Evolutionary conservation across 176 grass and related monocot genomes (phyloP).

Genomic region (Echinochloa phyllopogon): DNA sequence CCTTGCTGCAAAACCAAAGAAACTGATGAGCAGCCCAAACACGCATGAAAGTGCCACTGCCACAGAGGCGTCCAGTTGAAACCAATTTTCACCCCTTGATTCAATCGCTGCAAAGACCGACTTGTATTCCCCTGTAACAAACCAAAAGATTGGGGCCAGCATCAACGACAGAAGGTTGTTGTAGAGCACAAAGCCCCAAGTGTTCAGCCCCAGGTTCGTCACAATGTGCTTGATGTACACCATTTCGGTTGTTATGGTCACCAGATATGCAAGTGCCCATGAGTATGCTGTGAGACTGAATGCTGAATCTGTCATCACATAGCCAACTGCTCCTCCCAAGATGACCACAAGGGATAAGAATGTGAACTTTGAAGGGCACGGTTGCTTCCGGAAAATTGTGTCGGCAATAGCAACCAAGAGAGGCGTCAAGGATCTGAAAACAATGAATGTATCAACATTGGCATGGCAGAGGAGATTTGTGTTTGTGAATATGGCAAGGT

Average conservation of each 20-base stretch:
- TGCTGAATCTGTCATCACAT: slow-evolving; percentile 80
- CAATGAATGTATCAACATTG: slow-evolving; percentile 88
- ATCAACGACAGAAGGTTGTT: slow-evolving; percentile 77
- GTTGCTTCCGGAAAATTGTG: slow-evolving; percentile 78
- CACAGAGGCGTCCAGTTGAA: slow-evolving; percentile 60
- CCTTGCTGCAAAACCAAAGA: slow-evolving; percentile 81
- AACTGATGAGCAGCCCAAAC: slow-evolving; percentile 80
- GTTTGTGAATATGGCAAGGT: slow-evolving; percentile 95
- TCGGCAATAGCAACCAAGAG: slow-evolving; percentile 87
- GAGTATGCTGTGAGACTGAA: slow-evolving; percentile 82
- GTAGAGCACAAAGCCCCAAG: slow-evolving; percentile 89
- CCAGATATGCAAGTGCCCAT: slow-evolving; percentile 81
- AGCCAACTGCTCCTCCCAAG: slow-evolving; percentile 75
- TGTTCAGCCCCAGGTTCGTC: slow-evolving; percentile 68
- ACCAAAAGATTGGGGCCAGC: slow-evolving; percentile 73
- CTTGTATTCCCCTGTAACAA: slow-evolving; percentile 70
- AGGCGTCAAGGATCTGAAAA: slow-evolving; percentile 82
- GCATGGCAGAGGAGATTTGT: slow-evolving; percentile 84
- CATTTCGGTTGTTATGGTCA: slow-evolving; percentile 86
- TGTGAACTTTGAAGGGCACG: slow-evolving; percentile 76
- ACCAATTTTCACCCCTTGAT: slow-evolving; percentile 53
- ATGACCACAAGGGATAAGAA: slow-evolving; percentile 84
- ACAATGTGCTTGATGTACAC: slow-evolving; percentile 96
- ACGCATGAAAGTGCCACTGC: slow-evolving; percentile 75
- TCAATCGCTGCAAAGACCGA: slow-evolving; percentile 43